Conservation (phyloP, 179 eudicot species). For the Heliamphora pulchella region DNA sequence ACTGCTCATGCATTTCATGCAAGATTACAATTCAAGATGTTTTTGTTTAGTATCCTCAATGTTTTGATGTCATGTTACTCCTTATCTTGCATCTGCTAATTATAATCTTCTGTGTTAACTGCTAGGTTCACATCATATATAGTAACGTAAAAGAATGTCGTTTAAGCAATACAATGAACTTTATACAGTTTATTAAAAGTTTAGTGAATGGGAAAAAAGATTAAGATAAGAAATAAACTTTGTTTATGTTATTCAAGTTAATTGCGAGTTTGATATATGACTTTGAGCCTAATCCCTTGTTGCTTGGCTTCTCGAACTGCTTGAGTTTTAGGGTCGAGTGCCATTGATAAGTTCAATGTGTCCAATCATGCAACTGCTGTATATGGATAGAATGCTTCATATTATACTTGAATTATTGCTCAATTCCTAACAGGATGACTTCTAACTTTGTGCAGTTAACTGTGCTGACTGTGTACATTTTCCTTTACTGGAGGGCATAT, state of each 20-base stretch:
- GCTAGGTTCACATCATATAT: background rate
- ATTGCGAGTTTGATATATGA: no score
- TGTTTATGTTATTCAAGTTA: no score
- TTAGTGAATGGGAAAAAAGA: background rate
- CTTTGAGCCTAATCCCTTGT: no score
- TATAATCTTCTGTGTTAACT: background rate
- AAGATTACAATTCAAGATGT: background rate
- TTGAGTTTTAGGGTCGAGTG: background rate
- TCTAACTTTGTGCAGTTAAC: constrained; percentile 69
- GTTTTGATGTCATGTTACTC: background rate
- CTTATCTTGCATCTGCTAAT: background rate
- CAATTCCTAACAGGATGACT: constrained; percentile 24
- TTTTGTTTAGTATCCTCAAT: background rate
- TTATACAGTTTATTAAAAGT: no score
- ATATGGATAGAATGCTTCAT: background rate
- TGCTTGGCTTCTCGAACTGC: no score
- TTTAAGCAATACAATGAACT: no score
- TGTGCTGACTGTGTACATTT: constrained; percentile 82
- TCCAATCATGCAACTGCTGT: background rate
- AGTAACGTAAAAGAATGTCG: background rate
- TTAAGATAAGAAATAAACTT: background rate
- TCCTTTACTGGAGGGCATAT: constrained; percentile 90
- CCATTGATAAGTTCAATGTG: background rate
- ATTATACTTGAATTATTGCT: background rate
- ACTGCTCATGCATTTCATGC: background rate